Evolutionary conservation across 169 alveolate genomes (phyloP).

Genomic region (Eimeria acervulina): DNA sequence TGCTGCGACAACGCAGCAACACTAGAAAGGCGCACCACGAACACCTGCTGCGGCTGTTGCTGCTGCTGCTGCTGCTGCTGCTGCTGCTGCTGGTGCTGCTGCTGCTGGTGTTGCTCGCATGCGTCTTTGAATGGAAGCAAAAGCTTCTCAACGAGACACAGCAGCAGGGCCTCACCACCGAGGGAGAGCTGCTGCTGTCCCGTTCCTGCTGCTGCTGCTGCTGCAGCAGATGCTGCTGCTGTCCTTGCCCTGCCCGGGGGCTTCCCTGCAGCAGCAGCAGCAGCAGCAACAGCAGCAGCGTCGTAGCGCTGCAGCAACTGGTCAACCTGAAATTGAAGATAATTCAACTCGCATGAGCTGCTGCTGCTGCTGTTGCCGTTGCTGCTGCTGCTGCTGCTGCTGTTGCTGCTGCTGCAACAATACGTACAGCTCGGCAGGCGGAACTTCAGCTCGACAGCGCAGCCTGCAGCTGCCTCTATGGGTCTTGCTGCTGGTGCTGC

Average conservation of each 20-base stretch:
- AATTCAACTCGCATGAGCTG: not conserved
- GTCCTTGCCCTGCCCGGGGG: not conserved
- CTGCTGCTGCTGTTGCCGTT: not conserved
- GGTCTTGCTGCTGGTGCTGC: not conserved
- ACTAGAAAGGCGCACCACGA: not conserved
- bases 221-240: conserved; percentile 23
- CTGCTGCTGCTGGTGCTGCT: not conserved
- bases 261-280: conserved; percentile 19
- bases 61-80: conserved; percentile 35
- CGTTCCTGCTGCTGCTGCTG: not conserved
- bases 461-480: not conserved
- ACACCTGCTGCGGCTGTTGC: conserved; percentile 1
- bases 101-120: not conserved
- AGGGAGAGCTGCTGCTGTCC: not conserved
- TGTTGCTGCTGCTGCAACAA: conserved; percentile 3
- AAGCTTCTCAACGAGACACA: not conserved
- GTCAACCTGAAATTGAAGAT: not conserved
- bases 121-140: not conserved
- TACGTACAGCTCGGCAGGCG: not conserved
- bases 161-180: conserved; percentile 1
- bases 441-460: not conserved
- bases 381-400: conserved; percentile 18
- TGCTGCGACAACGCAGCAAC: not conserved
- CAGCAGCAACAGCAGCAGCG: conserved; percentile 37
- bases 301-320: conserved; percentile 37